Conservation (phyloP, 2,329 filamentous ascomycete species). For the Cordyceps pruinosa region DNA sequence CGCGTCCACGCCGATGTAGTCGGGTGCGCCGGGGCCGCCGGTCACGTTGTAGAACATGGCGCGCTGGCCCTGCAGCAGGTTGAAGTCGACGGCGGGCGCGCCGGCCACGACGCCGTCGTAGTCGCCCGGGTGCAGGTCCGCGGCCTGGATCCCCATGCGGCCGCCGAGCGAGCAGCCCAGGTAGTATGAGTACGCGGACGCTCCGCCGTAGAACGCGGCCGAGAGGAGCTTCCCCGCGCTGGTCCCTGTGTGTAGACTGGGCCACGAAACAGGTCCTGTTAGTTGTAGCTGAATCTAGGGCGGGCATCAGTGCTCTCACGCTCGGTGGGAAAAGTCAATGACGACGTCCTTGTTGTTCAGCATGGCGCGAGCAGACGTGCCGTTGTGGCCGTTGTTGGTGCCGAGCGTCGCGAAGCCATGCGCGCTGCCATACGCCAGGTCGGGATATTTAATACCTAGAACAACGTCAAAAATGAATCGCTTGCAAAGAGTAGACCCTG, state of each 20-base stretch:
- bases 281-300: neutral
- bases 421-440: conserved; percentile 37
- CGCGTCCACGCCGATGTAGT: conserved; percentile 20
- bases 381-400: conserved; percentile 45
- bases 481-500: neutral
- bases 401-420: conserved; percentile 41
- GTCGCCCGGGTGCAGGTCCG: conserved; percentile 46
- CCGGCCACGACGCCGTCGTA: conserved; percentile 52
- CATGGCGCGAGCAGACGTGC: conserved; percentile 27
- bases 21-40: conserved; percentile 25
- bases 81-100: conserved; percentile 33
- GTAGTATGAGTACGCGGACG: conserved; percentile 42
- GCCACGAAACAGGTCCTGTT: too few relatives aligned
- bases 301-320: conserved; percentile 14
- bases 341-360: conserved; percentile 30
- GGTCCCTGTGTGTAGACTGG: conserved; percentile 40
- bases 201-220: conserved; percentile 37
- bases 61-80: conserved; percentile 26
- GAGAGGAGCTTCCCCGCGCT: conserved; percentile 41
- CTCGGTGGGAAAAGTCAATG: conserved; percentile 29
- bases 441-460: conserved; percentile 36
- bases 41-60: conserved; percentile 38
- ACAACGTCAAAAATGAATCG: neutral
- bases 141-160: conserved; percentile 48
- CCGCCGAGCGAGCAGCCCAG: conserved; percentile 54